Evolutionary conservation across 495 filamentous ascomycete genomes (phyloP).

Genomic region (Sporormia fimetaria): DNA sequence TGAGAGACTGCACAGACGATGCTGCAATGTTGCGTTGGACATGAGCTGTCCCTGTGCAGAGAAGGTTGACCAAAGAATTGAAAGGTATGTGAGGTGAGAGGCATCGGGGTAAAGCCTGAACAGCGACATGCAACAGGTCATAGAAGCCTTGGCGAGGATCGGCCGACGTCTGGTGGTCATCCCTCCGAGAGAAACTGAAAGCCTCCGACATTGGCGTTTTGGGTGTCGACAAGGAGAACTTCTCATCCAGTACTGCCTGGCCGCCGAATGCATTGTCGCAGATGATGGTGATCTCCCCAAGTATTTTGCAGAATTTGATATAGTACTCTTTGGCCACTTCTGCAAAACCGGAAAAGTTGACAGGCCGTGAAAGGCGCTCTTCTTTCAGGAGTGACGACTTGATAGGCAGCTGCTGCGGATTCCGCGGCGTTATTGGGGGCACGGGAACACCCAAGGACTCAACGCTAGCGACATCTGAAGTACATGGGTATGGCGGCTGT

Average conservation of each 20-base stretch:
- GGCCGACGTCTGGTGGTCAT: constrained; percentile 58
- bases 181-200: constrained; percentile 75
- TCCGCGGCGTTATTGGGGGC: constrained; percentile 30
- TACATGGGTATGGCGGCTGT: constrained; percentile 65
- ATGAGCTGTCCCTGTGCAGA: constrained; percentile 95
- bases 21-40: constrained; percentile 83
- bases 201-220: constrained; percentile 92
- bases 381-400: constrained; percentile 33
- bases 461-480: constrained; percentile 28
- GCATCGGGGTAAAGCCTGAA: constrained; percentile 88
- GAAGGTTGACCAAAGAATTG: constrained; percentile 84
- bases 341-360: constrained; percentile 58
- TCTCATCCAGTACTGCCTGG: constrained; percentile 89
- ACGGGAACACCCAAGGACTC: constrained; percentile 21
- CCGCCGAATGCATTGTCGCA: constrained; percentile 96
- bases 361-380: constrained; percentile 59
- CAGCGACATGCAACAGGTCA: constrained; percentile 86
- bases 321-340: constrained; percentile 76
- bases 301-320: constrained; percentile 78
- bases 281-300: constrained; percentile 89
- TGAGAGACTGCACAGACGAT: constrained; percentile 84
- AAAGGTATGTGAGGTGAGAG: constrained; percentile 83
- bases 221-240: constrained; percentile 71
- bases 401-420: constrained; percentile 27
- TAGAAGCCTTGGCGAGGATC: constrained; percentile 94